Evolutionary conservation across 768 basidiomycete species (phyloP).

Genomic region (Tulasnella sp.): DNA sequence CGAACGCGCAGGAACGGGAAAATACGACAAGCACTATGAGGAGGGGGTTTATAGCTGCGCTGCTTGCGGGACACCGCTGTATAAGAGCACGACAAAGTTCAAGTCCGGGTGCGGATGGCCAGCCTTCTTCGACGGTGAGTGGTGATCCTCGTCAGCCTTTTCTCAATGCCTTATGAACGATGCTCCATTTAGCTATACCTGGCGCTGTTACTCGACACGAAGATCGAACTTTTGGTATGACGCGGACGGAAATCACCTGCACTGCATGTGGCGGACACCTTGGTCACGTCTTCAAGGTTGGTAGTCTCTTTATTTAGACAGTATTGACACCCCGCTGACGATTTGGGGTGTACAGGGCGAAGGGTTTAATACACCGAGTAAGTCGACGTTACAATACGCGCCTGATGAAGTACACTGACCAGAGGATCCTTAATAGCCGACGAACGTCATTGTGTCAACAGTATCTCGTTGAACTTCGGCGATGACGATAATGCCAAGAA

Average conservation of each 20-base stretch:
- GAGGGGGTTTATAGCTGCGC: constrained; percentile 68
- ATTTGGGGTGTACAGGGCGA: constrained; percentile 39
- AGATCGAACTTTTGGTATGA: constrained; percentile 54
- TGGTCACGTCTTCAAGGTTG: constrained; percentile 79
- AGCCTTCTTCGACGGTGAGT: constrained; percentile 84
- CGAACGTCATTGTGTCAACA: constrained; percentile 86
- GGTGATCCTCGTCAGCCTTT: too few species aligned
- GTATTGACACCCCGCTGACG: background rate
- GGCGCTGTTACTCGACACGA: constrained; percentile 71
- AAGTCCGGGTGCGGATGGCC: constrained; percentile 94
- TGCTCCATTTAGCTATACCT: constrained; percentile 51
- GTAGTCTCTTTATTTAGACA: background rate
- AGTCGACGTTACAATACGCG: constrained; percentile 20
- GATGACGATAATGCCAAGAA: constrained; percentile 28
- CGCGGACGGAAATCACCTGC: constrained; percentile 75
- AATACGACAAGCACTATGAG: constrained; percentile 58
- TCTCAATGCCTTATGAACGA: background rate
- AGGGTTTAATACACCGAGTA: constrained; percentile 67
- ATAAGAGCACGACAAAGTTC: constrained; percentile 85
- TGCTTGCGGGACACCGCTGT: constrained; percentile 71
- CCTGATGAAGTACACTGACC: background rate
- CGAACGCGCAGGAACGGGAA: constrained; percentile 60
- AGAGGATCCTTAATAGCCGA: constrained; percentile 38
- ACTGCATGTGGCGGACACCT: constrained; percentile 87
- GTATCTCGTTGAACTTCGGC: constrained; percentile 67